These are phyloP conservation scores for Penicillium sp. DNA, from an alignment of 2,329 filamentous ascomycete species.

Conservation along the genomic window DNA sequence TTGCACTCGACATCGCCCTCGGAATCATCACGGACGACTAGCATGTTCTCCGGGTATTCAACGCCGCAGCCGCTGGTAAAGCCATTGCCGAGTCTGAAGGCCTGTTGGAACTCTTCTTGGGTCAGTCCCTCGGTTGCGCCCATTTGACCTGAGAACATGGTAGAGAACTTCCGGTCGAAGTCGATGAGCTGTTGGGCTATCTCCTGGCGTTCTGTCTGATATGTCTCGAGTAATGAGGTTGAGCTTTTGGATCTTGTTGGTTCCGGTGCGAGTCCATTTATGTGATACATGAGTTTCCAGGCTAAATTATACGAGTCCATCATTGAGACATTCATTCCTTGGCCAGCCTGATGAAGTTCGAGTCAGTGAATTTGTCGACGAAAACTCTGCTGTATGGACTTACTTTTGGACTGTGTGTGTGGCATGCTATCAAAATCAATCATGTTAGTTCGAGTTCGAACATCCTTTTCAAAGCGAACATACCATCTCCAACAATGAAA, in stretches of 20 bases:
- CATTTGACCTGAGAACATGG: constrained; percentile 40
- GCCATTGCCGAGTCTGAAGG: constrained; percentile 35
- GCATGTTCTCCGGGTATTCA: constrained; percentile 33
- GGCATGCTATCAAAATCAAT: constrained; percentile 54
- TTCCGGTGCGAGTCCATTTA: constrained; percentile 36
- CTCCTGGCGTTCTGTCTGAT: constrained; percentile 36
- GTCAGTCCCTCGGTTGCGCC: constrained; percentile 27
- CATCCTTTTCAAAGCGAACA: constrained; percentile 2
- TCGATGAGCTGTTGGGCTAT: constrained; percentile 41
- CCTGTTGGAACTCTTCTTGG: constrained; percentile 34
- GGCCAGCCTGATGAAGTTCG: constrained; percentile 53
- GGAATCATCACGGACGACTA: constrained; percentile 23
- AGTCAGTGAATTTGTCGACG: neutral
- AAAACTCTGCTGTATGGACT: neutral
- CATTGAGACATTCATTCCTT: constrained; percentile 79
- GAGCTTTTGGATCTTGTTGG: constrained; percentile 4
- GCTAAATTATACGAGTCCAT: constrained; percentile 51
- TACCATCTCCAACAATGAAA: constrained; percentile 67
- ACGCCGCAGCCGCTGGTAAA: constrained; percentile 42
- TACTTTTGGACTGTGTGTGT: constrained; percentile 71
- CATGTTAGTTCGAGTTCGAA: neutral
- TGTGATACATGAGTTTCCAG: constrained; percentile 40
- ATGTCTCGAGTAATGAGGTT: constrained; percentile 35
- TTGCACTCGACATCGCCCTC: constrained; percentile 8
- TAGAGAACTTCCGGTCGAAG: constrained; percentile 40